Evolutionary conservation across 257 asterid genomes (phyloP), one percentile per base, ranked within the genome.

Genomic region (Plantago major): DNA sequence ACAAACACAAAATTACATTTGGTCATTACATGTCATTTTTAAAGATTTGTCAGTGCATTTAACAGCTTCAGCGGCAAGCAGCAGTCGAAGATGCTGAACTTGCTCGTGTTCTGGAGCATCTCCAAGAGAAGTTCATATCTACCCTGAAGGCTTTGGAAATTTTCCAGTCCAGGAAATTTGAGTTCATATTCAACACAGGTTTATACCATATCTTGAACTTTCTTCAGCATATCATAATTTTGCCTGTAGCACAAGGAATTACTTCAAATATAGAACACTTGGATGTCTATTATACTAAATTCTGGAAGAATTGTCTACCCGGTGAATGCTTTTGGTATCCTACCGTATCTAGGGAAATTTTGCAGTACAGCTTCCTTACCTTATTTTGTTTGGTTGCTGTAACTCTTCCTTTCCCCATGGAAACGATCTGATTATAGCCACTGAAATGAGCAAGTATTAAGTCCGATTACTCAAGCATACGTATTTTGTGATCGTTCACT

Each of bases 121-220:
- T 89, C 48, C 81, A 70, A 60, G 87, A 79, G 64, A 92, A 83
- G 64, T 76, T 92, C 58, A 75, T 60, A 57, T 72, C 70, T 66
- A 71, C 89, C 5, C 70, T 89, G 75, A 74, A 78, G 70, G 67
- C 71, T 58, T 65, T 89, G 80, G 94, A 80, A 64, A 7, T 54
- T 66, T 85, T 83, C 68, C 99, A 93, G 66, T 68, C 85, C 56
- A 89, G 51, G 67, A 89, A 93, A 71, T 87, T 97, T 4, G 99
- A 93, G 61, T 76, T 77, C 70, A 67, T 89, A 44, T 93, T 87
- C 73, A 89, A 76, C 80, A 93, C 97, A 77, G 96, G 96, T 93
- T 60, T 44, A 22, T 40, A 42, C 64, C 58, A 40, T 10, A 0
- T 67, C 42, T 19, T 49, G 66, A 59, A 60, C 55, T 64, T 40